phyloP scores from a whole-genome alignment of 345 rosid species.

The Viola odorata region DNA sequence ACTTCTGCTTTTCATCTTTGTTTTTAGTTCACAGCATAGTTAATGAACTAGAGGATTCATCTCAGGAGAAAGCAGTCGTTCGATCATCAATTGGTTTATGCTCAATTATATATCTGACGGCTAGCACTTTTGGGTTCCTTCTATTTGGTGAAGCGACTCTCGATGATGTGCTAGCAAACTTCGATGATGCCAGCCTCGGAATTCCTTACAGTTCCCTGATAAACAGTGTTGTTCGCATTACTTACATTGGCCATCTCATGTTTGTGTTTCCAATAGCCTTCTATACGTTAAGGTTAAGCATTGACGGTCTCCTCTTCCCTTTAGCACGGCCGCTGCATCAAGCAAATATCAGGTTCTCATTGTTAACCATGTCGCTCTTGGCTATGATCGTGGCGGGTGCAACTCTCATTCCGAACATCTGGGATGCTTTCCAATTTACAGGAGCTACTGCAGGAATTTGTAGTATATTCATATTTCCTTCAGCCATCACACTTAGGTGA shows the following conservation, averaged over 20 bases:
- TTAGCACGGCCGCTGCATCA: conserved; percentile 46
- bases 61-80: conserved; percentile 63
- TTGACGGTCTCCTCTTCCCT: conserved; percentile 86
- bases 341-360: conserved; percentile 62
- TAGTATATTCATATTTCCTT: conserved; percentile 91
- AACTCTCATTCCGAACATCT: conserved; percentile 89
- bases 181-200: conserved; percentile 57
- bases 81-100: conserved; percentile 65
- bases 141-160: conserved; percentile 74
- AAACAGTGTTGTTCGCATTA: conserved; percentile 75
- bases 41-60: conserved; percentile 75
- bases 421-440: conserved; percentile 96
- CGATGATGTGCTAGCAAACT: conserved; percentile 91
- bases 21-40: conserved; percentile 80
- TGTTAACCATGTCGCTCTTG: conserved; percentile 56
- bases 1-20: conserved; percentile 15
- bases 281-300: conserved; percentile 67
- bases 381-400: conserved; percentile 64
- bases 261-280: conserved; percentile 89
- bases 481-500: conserved; percentile 75
- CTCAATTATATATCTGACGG: conserved; percentile 65
- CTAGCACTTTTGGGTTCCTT: conserved; percentile 82
- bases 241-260: conserved; percentile 86
- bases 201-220: conserved; percentile 67
- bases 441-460: conserved; percentile 95